Conservation (phyloP, 371 early-diverging fungal genomes). For the Mortierella sp. region DNA sequence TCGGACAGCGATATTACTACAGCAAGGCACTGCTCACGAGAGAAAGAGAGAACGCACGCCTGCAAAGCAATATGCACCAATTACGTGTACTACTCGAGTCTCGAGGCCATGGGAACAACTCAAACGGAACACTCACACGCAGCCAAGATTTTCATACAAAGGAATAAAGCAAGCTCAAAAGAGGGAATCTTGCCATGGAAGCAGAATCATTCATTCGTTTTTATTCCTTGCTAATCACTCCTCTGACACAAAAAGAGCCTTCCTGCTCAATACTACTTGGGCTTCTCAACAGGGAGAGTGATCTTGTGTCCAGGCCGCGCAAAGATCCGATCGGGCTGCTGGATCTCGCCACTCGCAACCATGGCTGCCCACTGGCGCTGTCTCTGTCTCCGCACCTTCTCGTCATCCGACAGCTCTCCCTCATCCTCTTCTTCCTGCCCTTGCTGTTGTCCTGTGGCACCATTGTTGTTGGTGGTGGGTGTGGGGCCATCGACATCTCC, state of each 20-base stretch:
- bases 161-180: too few species aligned
- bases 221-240: too few species aligned
- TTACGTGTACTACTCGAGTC: too few species aligned
- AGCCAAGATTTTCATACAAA: too few species aligned
- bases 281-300: constrained; percentile 46
- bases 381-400: constrained; percentile 14
- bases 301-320: constrained; percentile 17
- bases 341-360: constrained; percentile 22
- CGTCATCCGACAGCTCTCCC: constrained; percentile 10
- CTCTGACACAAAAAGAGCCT: too few species aligned
- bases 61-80: too few species aligned
- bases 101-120: too few species aligned
- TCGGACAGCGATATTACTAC: too few species aligned
- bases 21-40: too few species aligned
- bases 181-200: not conserved
- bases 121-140: too few species aligned
- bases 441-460: not conserved
- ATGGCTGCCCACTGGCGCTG: constrained; percentile 16
- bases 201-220: not conserved
- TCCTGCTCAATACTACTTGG: constrained; percentile 15
- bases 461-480: not conserved
- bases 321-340: not conserved
- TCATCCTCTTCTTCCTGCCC: not conserved
- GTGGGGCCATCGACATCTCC: constrained; percentile 11
- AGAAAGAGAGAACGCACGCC: too few species aligned